Base-by-base conservation (phyloP, 352 stramenopile species). In the Pythium scleroteichum region DNA sequence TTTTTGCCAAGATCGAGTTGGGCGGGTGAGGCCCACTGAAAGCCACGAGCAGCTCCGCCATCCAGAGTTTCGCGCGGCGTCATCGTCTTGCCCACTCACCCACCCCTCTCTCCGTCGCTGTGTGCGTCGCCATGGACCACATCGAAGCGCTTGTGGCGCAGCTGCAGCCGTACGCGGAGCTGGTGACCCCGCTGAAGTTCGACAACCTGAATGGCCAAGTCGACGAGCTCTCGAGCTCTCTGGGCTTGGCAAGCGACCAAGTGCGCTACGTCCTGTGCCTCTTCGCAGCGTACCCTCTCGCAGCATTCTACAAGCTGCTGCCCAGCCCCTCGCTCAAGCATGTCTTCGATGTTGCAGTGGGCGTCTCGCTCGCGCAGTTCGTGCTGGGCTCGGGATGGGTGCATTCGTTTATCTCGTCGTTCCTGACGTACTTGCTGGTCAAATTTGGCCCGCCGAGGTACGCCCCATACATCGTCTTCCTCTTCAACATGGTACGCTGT, bases 301-400 rank as follows among this genome's bases (percentile, higher is more conserved):
- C 90, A 17, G 96, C 38, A 79, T 98, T 44, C 96, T 98, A 75
- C 82, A 84, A 42, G 22, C 64, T 79, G 23, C 81, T 98, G 27
- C 92, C 92, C 0, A 82, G 81, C 40, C 73, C 87, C 17, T 85
- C 82, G 23, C 55, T 87, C 32, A 98, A 98, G 78, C 94, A 99
- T 64, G n/a, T 93, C 9, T 95, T 98, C 66, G 91, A 95, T 59
- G 89, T 98, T 39, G 49, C 92, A 22, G 75, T 98, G 20, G 96
- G 96, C 40, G 76, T 97, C 10, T 94, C 87, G 50, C 81, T 98
- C 22, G 90, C 97, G 16, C 95, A 99, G 69, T 98, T 97, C 66
- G 96, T 97, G 13, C 76, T 96, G 62, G 92, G 92, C 39, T 75
- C 79, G 0, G 76, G 82, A n/a, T 99, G 96, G 95, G 87, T 99